These are phyloP conservation scores for Coemansia sp. DNA, from an alignment of 192 early-diverging fungal species.

Conservation along the genomic window DNA sequence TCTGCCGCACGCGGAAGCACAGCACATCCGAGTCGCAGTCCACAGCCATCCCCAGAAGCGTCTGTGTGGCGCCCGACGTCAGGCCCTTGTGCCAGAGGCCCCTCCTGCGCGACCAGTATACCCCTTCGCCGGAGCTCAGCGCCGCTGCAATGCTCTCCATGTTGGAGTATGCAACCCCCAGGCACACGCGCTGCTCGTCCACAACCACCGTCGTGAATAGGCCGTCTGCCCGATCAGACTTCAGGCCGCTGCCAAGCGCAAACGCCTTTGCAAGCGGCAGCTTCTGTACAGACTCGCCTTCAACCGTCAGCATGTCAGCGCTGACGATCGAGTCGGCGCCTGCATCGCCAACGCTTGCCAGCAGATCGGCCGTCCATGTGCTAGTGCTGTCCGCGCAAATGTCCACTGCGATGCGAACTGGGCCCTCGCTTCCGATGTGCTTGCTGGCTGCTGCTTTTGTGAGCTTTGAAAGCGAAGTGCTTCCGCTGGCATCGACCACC, in stretches of 20 bases:
- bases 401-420: constrained; percentile 47
- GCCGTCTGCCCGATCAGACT: constrained; percentile 83
- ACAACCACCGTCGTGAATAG: constrained; percentile 91
- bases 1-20: constrained; percentile 83
- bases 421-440: constrained; percentile 23
- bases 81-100: constrained; percentile 97
- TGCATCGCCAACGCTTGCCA: constrained; percentile 12
- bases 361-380: constrained; percentile 32
- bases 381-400: constrained; percentile 5
- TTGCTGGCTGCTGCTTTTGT: constrained; percentile 13
- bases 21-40: constrained; percentile 94
- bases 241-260: constrained; percentile 27
- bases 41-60: constrained; percentile 68
- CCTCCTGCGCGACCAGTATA: constrained; percentile 85
- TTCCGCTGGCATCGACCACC: not conserved
- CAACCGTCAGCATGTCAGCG: constrained; percentile 22
- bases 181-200: constrained; percentile 81
- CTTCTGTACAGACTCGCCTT: constrained; percentile 1
- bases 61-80: constrained; percentile 94
- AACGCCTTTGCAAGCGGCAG: constrained; percentile 33
- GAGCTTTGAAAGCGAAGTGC: constrained; percentile 15
- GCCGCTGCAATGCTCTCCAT: constrained; percentile 78
- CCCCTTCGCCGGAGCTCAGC: constrained; percentile 75
- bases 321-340: constrained; percentile 30
- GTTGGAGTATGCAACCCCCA: constrained; percentile 95